Base-by-base conservation (phyloP, 371 early-diverging fungal genomes). In the Rhizopus delemar region DNA sequence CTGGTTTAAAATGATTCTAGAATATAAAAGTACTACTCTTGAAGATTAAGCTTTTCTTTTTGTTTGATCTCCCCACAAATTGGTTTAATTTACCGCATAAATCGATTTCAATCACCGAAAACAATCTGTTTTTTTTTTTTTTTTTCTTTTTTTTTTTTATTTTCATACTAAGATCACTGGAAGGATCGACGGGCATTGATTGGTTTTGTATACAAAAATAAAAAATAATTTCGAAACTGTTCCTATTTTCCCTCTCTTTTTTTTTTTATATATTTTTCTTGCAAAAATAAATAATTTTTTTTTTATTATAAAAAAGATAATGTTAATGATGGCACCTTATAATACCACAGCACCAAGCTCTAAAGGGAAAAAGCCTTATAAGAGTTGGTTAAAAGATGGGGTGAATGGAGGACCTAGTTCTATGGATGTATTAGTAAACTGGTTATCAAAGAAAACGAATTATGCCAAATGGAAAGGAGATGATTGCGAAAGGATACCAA, bases 311-410 rank as follows among this genome's bases (percentile, higher is more conserved):
- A 46, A 46, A 29, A 51, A 33, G 32, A 43, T 41, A 57, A 69
- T 71, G 72, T 59, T 68, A 35, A 69, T 73, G 73, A 68, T 73
- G 66, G 57, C 71, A 41, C 65, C 65, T 15, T 64, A 51, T 56
- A 57, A 45, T 28, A 59, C 54, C 4, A 43, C 64, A 15, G 55
- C 57, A 32, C 52, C 69, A n/a, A 57, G 56, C 16, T 43, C 69
- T 7, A 73, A 72, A 58, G 66, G 73, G 34, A 78, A 78, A 41
- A 78, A 78, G 43, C 75, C 78, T 11, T 78, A 78, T 46, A 78
- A 78, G 41, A 74, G 75, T 39, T 78, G 78, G 78, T 56, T 77
- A n/a, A 77, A 77, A 48, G 78, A 77, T 57, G 78, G 74, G n/a
- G 74, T 78, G 13, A 73, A 70, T 49, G 78, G 78, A 16, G 78